phyloP scores from a whole-genome alignment of 2,329 filamentous ascomycete species.

The Diaporthe sp. region DNA sequence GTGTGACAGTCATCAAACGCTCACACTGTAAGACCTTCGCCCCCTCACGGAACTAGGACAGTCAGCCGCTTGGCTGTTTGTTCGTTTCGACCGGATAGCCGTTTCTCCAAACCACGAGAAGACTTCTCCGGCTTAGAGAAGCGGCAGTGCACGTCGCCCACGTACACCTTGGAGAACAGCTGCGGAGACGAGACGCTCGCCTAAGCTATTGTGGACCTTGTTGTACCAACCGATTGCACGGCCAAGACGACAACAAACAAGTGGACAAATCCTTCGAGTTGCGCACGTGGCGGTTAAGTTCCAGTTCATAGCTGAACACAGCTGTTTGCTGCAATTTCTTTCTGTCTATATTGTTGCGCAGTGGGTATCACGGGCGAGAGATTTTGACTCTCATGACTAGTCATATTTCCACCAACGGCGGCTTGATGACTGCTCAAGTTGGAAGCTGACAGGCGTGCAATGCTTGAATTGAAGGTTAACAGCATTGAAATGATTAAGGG shows the following conservation, averaged over 20 bases:
- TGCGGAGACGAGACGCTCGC: slow-evolving; percentile 6
- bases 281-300: neutral
- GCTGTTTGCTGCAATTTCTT: neutral
- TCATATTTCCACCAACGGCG: neutral
- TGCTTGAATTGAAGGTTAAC: neutral
- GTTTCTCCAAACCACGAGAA: slow-evolving; percentile 11
- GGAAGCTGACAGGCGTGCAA: neutral
- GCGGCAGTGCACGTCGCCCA: neutral
- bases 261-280: neutral
- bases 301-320: too few relatives aligned
- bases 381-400: neutral
- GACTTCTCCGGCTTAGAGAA: neutral
- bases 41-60: slow-evolving; percentile 1
- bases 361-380: neutral
- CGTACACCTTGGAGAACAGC: neutral
- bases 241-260: neutral
- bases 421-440: neutral
- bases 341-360: neutral
- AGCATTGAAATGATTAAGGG: neutral
- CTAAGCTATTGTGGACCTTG: neutral
- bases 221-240: neutral
- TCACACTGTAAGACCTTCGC: neutral
- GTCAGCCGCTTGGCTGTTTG: neutral
- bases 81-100: neutral
- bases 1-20: neutral